phyloP scores from a whole-genome alignment of 495 filamentous ascomycete species.

The Rostrohypoxylon terebratum region DNA sequence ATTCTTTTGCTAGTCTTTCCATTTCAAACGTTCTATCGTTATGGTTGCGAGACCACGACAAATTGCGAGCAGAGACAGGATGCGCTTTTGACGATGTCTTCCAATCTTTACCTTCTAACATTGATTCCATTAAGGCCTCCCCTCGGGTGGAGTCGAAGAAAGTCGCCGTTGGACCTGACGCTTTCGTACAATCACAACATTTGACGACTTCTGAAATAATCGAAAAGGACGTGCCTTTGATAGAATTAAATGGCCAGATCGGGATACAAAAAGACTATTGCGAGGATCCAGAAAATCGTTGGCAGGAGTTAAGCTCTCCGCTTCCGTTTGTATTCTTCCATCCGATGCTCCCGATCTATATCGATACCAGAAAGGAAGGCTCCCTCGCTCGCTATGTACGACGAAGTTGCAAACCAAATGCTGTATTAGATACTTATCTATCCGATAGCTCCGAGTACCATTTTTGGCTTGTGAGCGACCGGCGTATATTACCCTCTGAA shows the following conservation, averaged over 20 bases:
- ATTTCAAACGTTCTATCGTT: constrained; percentile 74
- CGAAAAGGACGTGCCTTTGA: constrained; percentile 75
- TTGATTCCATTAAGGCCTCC: constrained; percentile 49
- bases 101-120: constrained; percentile 52
- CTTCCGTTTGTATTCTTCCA: constrained; percentile 89
- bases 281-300: constrained; percentile 76
- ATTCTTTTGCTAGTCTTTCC: constrained; percentile 74
- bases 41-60: constrained; percentile 77
- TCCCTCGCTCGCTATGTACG: constrained; percentile 85
- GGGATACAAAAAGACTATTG: constrained; percentile 83
- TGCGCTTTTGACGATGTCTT: constrained; percentile 64
- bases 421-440: constrained; percentile 82
- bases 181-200: constrained; percentile 72
- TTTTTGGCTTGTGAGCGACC: constrained; percentile 87
- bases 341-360: constrained; percentile 83
- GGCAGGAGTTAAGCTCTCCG: constrained; percentile 79
- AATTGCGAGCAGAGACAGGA: constrained; percentile 59
- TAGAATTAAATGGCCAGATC: constrained; percentile 88
- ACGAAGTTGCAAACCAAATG: constrained; percentile 88
- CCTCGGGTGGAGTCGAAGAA: constrained; percentile 59
- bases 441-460: constrained; percentile 80
- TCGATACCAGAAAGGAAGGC: constrained; percentile 88
- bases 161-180: constrained; percentile 57
- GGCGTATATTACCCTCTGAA: constrained; percentile 70
- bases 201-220: constrained; percentile 70